Evolutionary conservation across 2,329 filamentous ascomycete species (phyloP), one percentile per base, ranked within the genome.

Genomic region (Scorias spongiosa): DNA sequence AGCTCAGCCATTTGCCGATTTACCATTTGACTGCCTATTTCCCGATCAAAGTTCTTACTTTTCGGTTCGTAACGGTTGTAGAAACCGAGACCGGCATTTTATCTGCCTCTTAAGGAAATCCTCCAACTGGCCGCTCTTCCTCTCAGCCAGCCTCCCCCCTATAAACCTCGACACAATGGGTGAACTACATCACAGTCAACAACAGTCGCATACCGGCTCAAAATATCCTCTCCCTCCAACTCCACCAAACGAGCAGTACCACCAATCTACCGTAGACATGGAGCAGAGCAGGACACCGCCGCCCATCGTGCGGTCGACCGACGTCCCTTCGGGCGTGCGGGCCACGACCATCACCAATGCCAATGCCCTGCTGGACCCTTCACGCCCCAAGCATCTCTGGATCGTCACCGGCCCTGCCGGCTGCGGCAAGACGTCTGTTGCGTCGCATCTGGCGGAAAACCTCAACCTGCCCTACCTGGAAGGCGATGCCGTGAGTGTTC

Each of bases 351-450:
- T 36, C 32, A 36, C 32, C 32, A 36, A 36, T 9, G 32, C 32
- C 32, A 36, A 36, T 36, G 32, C 32, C 11, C 32, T 36, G 12
- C 11, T 36, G 12, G 32, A 36, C 32, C 32, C 32, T 36, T 36
- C 32, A 36, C 32, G 32, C 12, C 32, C 32, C 46, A 63, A 67
- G 49, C 67, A 71, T 57, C 69, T 71, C 44, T 67, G 68, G 57
- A 65, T 72, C 49, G 65, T 74, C 26, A 71, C 68, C 15, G 71
- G 70, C 5, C 70, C 70, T 15, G 70, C 70, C 42, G 71, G 71
- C 30, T 71, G 70, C 49, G 70, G 70, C 26, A 74, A 74, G 61
- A 72, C 65, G 46, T 71, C 69, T 7, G 64, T 72, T 36, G 69
- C 69, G 11, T 63, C 66, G 44, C 61, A 62, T 41, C 58, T 74